phyloP scores from a whole-genome alignment of 2,329 filamentous ascomycete species.

The Elsinoe australis region DNA sequence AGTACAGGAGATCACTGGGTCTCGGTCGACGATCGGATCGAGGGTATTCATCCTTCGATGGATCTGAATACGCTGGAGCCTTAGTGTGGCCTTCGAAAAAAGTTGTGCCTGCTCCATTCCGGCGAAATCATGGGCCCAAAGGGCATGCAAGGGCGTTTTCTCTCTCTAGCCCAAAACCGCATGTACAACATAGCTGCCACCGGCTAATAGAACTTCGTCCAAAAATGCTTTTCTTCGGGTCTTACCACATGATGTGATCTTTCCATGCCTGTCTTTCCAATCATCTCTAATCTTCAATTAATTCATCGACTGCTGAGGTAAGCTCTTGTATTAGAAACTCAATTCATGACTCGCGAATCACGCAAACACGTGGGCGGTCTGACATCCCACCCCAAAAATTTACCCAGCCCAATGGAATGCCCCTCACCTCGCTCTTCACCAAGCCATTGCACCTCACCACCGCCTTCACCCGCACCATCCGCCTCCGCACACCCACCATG shows the following conservation, averaged over 20 bases:
- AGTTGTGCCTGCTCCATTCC: no score
- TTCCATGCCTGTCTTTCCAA: no score
- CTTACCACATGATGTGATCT: no score
- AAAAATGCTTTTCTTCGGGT: neutral
- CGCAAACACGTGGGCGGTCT: slow-evolving; percentile 12
- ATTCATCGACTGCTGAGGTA: no score
- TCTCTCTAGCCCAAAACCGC: neutral
- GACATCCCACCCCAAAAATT: slow-evolving; percentile 12
- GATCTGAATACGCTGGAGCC: neutral
- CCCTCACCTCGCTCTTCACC: neutral
- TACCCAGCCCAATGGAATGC: slow-evolving; percentile 4
- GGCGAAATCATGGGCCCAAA: no score
- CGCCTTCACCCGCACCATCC: slow-evolving; percentile 19
- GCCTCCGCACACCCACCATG: slow-evolving; percentile 32
- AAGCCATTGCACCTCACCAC: slow-evolving; percentile 6
- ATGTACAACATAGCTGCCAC: slow-evolving; percentile 15
- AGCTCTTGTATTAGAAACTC: no score
- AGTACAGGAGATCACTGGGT: no score
- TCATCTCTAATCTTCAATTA: slow-evolving; percentile 1
- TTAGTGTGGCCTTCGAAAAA: no score
- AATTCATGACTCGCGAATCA: slow-evolving; percentile 13
- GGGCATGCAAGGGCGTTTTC: neutral
- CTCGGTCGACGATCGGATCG: neutral
- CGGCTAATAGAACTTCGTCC: slow-evolving; percentile 13
- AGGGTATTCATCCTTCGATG: slow-evolving; percentile 4